A percentile compares a stretch with the other conserved stretches of the same genome.
phyloP scores from a whole-genome alignment of 2,329 filamentous ascomycete genomes.

The Colletotrichum endophyticum region DNA sequence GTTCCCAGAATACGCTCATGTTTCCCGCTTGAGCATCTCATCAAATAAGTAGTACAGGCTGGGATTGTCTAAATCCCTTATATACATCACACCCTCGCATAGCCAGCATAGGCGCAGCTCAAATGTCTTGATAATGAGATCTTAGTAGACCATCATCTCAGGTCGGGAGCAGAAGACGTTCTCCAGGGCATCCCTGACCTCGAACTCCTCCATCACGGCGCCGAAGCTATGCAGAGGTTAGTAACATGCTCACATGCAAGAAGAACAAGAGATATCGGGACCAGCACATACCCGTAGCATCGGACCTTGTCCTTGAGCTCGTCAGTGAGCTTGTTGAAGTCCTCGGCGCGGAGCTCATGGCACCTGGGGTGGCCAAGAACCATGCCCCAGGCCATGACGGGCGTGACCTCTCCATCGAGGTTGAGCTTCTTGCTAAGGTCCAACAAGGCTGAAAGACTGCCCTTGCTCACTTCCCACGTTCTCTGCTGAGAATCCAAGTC shows the following conservation, averaged over 20 bases:
- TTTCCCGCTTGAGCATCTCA: not conserved
- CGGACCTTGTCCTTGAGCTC: slow-evolving; percentile 81
- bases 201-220: slow-evolving; percentile 69
- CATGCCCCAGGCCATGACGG: slow-evolving; percentile 92
- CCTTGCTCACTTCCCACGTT: slow-evolving; percentile 80
- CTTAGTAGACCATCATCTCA: slow-evolving; percentile 15
- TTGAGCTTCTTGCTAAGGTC: slow-evolving; percentile 84
- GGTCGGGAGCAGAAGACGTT: slow-evolving; percentile 59
- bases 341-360: slow-evolving; percentile 65
- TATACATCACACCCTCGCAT: not conserved
- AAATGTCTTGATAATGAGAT: not conserved
- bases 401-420: slow-evolving; percentile 89
- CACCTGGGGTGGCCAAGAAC: slow-evolving; percentile 76
- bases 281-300: slow-evolving; percentile 87
- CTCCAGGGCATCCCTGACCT: slow-evolving; percentile 79
- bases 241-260: not conserved
- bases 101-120: not conserved
- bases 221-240: slow-evolving; percentile 53
- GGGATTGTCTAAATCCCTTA: not conserved
- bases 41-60: not conserved
- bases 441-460: slow-evolving; percentile 80
- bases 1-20: not conserved
- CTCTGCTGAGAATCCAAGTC: slow-evolving; percentile 61
- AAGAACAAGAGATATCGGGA: not conserved
- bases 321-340: slow-evolving; percentile 74